Evolutionary conservation across 768 basidiomycete species (phyloP).

Genomic region (Naganishia friedmannii): DNA sequence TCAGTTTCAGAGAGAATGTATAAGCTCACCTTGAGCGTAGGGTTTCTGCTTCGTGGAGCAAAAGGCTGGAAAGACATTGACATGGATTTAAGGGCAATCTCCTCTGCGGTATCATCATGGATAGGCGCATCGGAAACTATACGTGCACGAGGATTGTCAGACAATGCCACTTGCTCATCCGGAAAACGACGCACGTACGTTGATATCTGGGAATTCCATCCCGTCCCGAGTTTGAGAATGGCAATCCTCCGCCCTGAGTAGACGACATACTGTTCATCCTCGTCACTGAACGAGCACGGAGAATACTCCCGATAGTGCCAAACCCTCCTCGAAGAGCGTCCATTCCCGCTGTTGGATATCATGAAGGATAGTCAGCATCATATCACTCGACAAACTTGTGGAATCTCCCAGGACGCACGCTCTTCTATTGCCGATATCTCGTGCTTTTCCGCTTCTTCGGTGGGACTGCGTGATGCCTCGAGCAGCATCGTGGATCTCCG

Average conservation of each 20-base stretch:
- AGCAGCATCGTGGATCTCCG: constrained; percentile 84
- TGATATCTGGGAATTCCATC: constrained; percentile 70
- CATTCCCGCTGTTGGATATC: constrained; percentile 62
- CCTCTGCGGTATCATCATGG: constrained; percentile 55
- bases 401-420: constrained; percentile 54
- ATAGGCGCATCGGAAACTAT: constrained; percentile 80
- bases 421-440: constrained; percentile 69
- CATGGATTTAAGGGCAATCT: constrained; percentile 44
- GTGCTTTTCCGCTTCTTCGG: constrained; percentile 70
- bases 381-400: too few species aligned
- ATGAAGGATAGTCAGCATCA: neutral
- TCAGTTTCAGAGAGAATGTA: neutral
- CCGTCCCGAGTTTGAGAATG: constrained; percentile 10
- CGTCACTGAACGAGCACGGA: constrained; percentile 54
- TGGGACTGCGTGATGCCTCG: constrained; percentile 72
- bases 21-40: constrained; percentile 38
- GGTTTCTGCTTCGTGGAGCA: constrained; percentile 35
- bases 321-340: constrained; percentile 87
- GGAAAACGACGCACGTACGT: constrained; percentile 43
- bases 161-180: neutral
- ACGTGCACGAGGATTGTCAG: neutral
- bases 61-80: neutral
- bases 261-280: constrained; percentile 38
- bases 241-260: neutral
- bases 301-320: constrained; percentile 85